Evolutionary conservation across 805 yeast genomes (phyloP).

Genomic region (Tetrapisispora nanseiensis): DNA sequence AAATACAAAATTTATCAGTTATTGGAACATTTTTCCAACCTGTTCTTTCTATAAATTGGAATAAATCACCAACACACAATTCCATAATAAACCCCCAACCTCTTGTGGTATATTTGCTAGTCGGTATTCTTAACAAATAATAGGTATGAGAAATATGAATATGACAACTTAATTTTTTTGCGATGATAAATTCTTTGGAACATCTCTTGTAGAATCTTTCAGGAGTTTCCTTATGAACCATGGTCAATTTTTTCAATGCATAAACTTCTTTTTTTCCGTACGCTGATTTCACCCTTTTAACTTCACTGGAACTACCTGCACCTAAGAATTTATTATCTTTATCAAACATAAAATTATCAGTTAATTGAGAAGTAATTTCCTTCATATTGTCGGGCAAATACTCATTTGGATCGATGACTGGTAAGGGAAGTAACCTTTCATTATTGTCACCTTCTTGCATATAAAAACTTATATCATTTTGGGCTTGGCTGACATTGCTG

Average conservation of each 20-base stretch:
- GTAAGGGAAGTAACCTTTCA: constrained; percentile 44
- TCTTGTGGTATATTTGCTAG: constrained; percentile 43
- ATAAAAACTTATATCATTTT: constrained; percentile 22
- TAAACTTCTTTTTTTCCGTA: constrained; percentile 33
- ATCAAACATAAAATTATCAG: constrained; percentile 45
- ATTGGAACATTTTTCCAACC: constrained; percentile 49
- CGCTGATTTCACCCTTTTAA: constrained; percentile 38
- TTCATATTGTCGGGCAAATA: constrained; percentile 45
- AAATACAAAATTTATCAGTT: constrained; percentile 51
- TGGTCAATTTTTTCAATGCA: constrained; percentile 57
- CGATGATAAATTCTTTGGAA: constrained; percentile 51
- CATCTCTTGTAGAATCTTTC: constrained; percentile 58
- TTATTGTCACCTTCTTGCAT: constrained; percentile 28
- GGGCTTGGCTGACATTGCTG: constrained; percentile 2
- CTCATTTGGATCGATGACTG: constrained; percentile 59
- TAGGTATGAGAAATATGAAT: constrained; percentile 49
- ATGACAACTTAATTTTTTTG: constrained; percentile 41
- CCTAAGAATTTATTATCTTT: constrained; percentile 45
- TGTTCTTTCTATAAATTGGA: constrained; percentile 41
- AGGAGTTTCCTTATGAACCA: constrained; percentile 53
- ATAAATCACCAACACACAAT: constrained; percentile 56
- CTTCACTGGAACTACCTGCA: constrained; percentile 64
- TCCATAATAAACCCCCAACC: constrained; percentile 76
- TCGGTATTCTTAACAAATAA: constrained; percentile 47
- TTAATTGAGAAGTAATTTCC: constrained; percentile 39